Evolutionary conservation across 192 early-diverging fungal species (phyloP).

Genomic region (Backusella mclennaniae): DNA sequence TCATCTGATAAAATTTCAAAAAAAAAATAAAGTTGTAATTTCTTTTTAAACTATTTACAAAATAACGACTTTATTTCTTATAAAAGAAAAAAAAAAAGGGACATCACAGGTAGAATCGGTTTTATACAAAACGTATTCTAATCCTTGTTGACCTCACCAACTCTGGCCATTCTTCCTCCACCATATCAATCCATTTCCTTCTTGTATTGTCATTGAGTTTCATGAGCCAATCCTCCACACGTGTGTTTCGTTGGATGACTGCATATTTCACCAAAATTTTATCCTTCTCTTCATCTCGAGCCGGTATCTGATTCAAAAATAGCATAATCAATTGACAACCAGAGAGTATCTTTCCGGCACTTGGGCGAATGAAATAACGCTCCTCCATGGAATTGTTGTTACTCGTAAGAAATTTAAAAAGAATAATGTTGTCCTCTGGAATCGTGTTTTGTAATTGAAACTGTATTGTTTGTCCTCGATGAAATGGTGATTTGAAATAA

Average conservation of each 20-base stretch:
- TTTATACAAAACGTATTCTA: slow-evolving; percentile 20
- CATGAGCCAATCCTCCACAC: slow-evolving; percentile 21
- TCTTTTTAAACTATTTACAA: background rate
- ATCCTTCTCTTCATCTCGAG: slow-evolving; percentile 12
- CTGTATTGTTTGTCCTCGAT: slow-evolving; percentile 16
- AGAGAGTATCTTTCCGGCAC: slow-evolving; percentile 20
- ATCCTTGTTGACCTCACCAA: slow-evolving; percentile 16
- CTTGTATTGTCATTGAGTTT: slow-evolving; percentile 15
- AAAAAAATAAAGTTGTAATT: no score
- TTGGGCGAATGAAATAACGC: slow-evolving; percentile 32
- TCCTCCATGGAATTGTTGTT: slow-evolving; percentile 9
- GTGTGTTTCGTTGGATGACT: slow-evolving; percentile 20
- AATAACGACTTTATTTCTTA: background rate
- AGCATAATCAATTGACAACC: slow-evolving; percentile 12
- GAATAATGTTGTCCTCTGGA: slow-evolving; percentile 24
- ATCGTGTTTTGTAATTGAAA: slow-evolving; percentile 14
- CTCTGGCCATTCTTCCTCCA: slow-evolving; percentile 22
- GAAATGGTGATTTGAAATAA: slow-evolving; percentile 16
- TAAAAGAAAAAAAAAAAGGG: background rate
- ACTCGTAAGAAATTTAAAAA: slow-evolving; percentile 34
- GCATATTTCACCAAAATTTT: slow-evolving; percentile 29
- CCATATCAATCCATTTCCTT: slow-evolving; percentile 32
- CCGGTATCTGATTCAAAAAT: slow-evolving; percentile 24
- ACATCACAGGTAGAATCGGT: no score
- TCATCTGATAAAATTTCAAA: no score